These are phyloP conservation scores for Chytridium lagenaria DNA, from an alignment of 371 early-diverging fungal species.

Conservation along the genomic window DNA sequence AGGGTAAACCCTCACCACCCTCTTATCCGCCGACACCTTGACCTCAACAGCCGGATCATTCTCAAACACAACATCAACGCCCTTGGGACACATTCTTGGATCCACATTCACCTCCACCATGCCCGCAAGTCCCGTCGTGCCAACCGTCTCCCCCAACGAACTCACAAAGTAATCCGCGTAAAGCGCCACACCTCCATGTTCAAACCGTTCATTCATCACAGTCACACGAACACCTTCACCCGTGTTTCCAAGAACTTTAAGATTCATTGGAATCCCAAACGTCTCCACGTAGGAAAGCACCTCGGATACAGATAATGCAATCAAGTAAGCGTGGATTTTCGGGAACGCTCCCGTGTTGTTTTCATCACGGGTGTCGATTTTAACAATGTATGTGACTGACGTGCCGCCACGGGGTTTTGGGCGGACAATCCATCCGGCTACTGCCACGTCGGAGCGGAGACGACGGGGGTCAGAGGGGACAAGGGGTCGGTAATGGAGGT, in stretches of 20 bases:
- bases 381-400: slow-evolving; percentile 63
- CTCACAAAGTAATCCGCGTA: slow-evolving; percentile 16
- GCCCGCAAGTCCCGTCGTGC: slow-evolving; percentile 27
- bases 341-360: slow-evolving; percentile 68
- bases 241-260: slow-evolving; percentile 32
- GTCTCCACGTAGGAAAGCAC: slow-evolving; percentile 28
- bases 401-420: slow-evolving; percentile 21
- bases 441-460: slow-evolving; percentile 63
- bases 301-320: slow-evolving; percentile 25
- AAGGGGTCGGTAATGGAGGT: slow-evolving; percentile 66
- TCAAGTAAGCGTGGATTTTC: slow-evolving; percentile 37
- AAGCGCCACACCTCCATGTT: slow-evolving; percentile 7
- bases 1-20: slow-evolving; percentile 17
- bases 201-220: slow-evolving; percentile 31
- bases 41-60: slow-evolving; percentile 1
- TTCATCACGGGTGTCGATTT: slow-evolving; percentile 59
- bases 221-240: slow-evolving; percentile 34
- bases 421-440: slow-evolving; percentile 69
- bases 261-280: slow-evolving; percentile 25
- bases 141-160: not conserved
- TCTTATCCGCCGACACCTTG: slow-evolving; percentile 10
- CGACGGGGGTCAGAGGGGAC: slow-evolving; percentile 63
- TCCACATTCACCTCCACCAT: slow-evolving; percentile 34
- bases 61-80: slow-evolving; percentile 23
- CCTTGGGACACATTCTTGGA: slow-evolving; percentile 19